Base-by-base conservation (phyloP, 257 asterid genomes). In the Nicotiana attenuata region DNA sequence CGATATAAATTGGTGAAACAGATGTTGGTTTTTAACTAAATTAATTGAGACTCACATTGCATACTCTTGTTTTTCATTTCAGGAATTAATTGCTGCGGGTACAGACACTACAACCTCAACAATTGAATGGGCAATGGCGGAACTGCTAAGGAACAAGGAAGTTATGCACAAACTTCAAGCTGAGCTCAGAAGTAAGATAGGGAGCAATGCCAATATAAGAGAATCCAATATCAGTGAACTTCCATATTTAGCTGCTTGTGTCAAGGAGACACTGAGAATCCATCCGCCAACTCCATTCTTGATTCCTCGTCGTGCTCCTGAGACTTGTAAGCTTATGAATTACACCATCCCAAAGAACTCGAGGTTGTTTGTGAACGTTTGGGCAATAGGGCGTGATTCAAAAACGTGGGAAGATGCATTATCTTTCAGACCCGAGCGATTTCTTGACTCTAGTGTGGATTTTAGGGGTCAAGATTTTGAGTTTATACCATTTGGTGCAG, bases 261-360 rank as follows among this genome's bases (percentile, higher is more conserved):
- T 89, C 22, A 85, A 86, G 80, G 92, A 90, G 78, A 85, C 92
- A 6, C 75, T 86, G 38, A 63, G 92, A 87, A 26, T 90, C 81
- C 94, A 90, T 84, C 89, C 91, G 26, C 92, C 91, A 13, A 87
- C 89, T 3, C 90, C 92, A 8, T 45, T 89, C 10, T 24, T 84
- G 81, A 88, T 89, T n/a, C 75, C 89, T 73, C 88, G 78, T 28
- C 83, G 83, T 5, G 92, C 90, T 24, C 38, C 19, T 2, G 85
- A 82, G 57, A 47, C 83, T 15, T 89, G 92, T 79, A 80, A 38
- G 61, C 83, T 87, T 6, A 86, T 89, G 88, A 38, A 55, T 76
- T 84, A 83, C 53, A 86, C 86, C 16, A 53, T 86, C 41, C 92
- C 92, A 3, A 84, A 82, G 80, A 45, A 84, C 35, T 82, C 91